These are phyloP conservation scores for Alternaria triticina DNA, from an alignment of 2,329 filamentous ascomycete genomes.

Conservation along the genomic window DNA sequence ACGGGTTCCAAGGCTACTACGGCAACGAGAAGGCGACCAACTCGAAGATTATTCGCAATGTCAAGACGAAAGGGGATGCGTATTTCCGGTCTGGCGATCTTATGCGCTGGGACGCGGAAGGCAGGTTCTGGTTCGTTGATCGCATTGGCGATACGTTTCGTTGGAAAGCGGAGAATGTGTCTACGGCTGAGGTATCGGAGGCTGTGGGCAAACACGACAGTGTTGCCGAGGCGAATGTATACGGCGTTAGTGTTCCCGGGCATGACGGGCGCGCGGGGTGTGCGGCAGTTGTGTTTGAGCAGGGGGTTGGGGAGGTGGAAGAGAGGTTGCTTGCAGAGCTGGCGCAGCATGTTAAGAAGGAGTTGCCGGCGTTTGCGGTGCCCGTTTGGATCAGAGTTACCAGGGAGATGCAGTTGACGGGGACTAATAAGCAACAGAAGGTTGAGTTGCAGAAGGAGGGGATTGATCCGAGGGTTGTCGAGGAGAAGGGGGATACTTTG, in stretches of 20 bases:
- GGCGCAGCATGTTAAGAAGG: conserved; percentile 46
- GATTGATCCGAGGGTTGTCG: conserved; percentile 49
- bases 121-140: conserved; percentile 48
- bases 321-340: conserved; percentile 25
- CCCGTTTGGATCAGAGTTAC: conserved; percentile 54
- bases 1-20: conserved; percentile 69
- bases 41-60: conserved; percentile 43
- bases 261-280: conserved; percentile 55
- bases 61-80: conserved; percentile 44
- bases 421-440: conserved; percentile 57
- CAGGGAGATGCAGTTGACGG: conserved; percentile 51
- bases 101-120: conserved; percentile 39
- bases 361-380: conserved; percentile 53
- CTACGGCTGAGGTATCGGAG: conserved; percentile 53
- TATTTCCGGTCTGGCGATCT: conserved; percentile 49
- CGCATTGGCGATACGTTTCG: conserved; percentile 50
- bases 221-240: conserved; percentile 53
- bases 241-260: conserved; percentile 53
- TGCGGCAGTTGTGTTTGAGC: conserved; percentile 48
- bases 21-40: conserved; percentile 46
- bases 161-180: conserved; percentile 56
- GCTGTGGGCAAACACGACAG: conserved; percentile 48
- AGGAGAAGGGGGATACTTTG: conserved; percentile 44
- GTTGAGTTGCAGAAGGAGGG: conserved; percentile 50
- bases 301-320: neutral